Conservation (phyloP, 352 stramenopile genomes). For the Phytophthora colocasiae region DNA sequence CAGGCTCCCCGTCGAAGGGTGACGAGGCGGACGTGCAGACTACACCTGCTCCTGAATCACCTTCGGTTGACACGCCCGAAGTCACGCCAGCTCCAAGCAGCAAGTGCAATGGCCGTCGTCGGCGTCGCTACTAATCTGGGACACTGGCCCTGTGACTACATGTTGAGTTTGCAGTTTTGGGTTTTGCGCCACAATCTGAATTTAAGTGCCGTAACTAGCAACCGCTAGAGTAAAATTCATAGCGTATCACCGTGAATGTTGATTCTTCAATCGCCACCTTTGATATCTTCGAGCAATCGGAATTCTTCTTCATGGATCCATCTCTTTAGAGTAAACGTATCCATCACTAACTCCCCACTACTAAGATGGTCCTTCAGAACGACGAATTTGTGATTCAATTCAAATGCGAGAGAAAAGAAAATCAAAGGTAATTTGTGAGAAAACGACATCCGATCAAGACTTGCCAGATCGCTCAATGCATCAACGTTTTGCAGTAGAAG, state of each 20-base stretch:
- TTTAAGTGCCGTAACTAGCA: neutral
- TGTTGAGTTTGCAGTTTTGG: too few relatives aligned
- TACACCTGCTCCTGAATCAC: slow-evolving; percentile 8
- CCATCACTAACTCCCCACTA: too few relatives aligned
- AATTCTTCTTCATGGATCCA: too few relatives aligned
- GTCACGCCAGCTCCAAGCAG: slow-evolving; percentile 25
- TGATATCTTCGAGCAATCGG: too few relatives aligned
- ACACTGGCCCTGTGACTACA: too few relatives aligned
- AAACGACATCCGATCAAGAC: slow-evolving; percentile 60
- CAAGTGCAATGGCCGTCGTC: slow-evolving; percentile 32
- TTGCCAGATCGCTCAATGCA: slow-evolving; percentile 57
- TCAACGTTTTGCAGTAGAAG: slow-evolving; percentile 49
- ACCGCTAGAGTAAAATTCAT: neutral
- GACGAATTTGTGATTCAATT: too few relatives aligned
- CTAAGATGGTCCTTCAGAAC: too few relatives aligned
- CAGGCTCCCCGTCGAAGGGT: neutral
- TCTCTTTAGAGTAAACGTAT: too few relatives aligned
- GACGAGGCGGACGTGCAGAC: slow-evolving; percentile 2
- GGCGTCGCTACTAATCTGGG: too few relatives aligned
- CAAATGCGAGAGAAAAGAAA: slow-evolving; percentile 51
- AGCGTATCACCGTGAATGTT: too few relatives aligned
- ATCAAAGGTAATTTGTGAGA: slow-evolving; percentile 61
- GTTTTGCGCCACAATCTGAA: too few relatives aligned
- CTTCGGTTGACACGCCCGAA: slow-evolving; percentile 22
- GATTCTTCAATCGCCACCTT: too few relatives aligned